These are phyloP conservation scores for Apiotrichum akiyoshidainum DNA, from an alignment of 1,284 basidiomycete genomes.

Conservation along the genomic window DNA sequence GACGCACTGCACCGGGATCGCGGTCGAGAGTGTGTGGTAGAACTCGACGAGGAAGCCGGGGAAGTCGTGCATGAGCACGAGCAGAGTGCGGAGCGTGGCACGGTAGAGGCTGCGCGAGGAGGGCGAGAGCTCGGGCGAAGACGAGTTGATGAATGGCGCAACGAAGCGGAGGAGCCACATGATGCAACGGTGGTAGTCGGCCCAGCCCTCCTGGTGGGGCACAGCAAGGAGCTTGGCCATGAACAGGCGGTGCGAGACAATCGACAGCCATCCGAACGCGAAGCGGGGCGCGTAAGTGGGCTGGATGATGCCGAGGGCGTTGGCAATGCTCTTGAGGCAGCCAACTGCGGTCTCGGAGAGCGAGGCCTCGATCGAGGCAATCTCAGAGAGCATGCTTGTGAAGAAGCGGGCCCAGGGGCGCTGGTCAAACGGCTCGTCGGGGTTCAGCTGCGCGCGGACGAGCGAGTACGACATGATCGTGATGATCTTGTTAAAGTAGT, in stretches of 20 bases:
- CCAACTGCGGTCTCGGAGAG: constrained; percentile 85
- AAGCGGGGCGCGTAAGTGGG: constrained; percentile 97
- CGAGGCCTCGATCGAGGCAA: constrained; percentile 76
- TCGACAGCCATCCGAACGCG: constrained; percentile 95
- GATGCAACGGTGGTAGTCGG: constrained; percentile 90
- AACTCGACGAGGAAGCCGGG: constrained; percentile 97
- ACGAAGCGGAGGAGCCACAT: constrained; percentile 92
- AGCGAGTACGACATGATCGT: constrained; percentile 96
- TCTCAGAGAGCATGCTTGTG: constrained; percentile 89
- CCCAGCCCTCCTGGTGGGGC: constrained; percentile 64
- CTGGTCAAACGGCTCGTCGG: constrained; percentile 86
- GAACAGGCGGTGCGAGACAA: constrained; percentile 93
- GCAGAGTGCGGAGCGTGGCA: constrained; percentile 83
- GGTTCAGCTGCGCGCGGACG: constrained; percentile 91
- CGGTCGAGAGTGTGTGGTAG: constrained; percentile 91
- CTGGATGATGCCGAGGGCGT: constrained; percentile 93
- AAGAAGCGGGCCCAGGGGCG: constrained; percentile 99
- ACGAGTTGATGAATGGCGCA: constrained; percentile 75
- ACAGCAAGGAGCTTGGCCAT: constrained; percentile 86
- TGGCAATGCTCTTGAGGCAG: constrained; percentile 82
- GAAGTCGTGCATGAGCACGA: constrained; percentile 97
- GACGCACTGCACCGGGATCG: constrained; percentile 86
- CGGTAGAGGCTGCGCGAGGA: constrained; percentile 87
- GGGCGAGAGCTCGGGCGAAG: constrained; percentile 68
- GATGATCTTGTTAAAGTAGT: constrained; percentile 96